Evolutionary conservation across 2,329 filamentous ascomycete species (phyloP).

Genomic region (Septoria linicola): DNA sequence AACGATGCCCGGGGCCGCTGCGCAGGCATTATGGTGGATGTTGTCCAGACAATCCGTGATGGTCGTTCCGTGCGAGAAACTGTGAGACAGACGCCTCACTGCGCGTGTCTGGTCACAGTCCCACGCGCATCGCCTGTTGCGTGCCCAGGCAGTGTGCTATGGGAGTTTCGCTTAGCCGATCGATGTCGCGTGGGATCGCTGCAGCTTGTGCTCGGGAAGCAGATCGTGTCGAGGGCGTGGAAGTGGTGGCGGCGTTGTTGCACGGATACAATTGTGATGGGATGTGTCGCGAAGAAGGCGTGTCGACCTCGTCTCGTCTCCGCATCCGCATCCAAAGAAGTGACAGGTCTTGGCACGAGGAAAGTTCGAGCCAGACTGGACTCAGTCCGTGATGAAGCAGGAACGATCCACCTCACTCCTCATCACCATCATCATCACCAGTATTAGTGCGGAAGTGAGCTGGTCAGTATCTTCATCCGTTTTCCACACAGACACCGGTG

Average conservation of each 20-base stretch:
- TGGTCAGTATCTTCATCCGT: too few species aligned
- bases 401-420: background rate
- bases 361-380: too few species aligned
- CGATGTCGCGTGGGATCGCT: constrained; percentile 10
- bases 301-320: too few species aligned
- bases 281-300: constrained; percentile 13
- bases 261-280: too few species aligned
- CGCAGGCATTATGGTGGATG: constrained; percentile 63
- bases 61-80: background rate
- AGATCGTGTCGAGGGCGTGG: constrained; percentile 3
- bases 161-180: background rate
- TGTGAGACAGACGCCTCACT: background rate
- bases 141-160: background rate
- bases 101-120: constrained; percentile 13
- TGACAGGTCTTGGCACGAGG: too few species aligned
- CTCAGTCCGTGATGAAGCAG: background rate
- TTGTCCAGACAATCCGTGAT: background rate
- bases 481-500: too few species aligned
- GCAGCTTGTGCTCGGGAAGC: constrained; percentile 6
- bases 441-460: too few species aligned
- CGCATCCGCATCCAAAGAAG: too few species aligned
- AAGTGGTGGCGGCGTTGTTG: constrained; percentile 12
- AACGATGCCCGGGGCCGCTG: constrained; percentile 83
- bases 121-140: constrained; percentile 18
- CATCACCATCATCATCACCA: too few species aligned